Conservation (phyloP, 768 basidiomycete species). For the Amanita rimosa region DNA sequence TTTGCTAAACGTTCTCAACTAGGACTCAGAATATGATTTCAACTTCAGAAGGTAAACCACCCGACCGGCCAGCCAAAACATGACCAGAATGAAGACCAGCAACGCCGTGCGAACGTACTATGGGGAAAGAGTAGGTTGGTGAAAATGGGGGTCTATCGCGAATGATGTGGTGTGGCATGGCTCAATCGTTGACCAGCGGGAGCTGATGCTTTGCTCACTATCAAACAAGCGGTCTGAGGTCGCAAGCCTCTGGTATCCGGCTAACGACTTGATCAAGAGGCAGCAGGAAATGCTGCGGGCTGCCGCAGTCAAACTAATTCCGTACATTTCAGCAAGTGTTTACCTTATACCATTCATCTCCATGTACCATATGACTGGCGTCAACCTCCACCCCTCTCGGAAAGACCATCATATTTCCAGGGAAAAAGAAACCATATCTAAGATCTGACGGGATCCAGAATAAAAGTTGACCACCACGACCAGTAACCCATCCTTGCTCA, state of each 20-base stretch:
- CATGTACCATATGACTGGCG: no score
- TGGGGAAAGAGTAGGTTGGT: conserved; percentile 34
- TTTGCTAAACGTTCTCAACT: conserved; percentile 6
- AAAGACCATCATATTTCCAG: no score
- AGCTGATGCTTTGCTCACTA: background rate
- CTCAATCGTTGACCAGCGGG: background rate
- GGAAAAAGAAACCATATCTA: no score
- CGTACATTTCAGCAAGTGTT: no score
- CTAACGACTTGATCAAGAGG: conserved; percentile 8
- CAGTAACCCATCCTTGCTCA: no score
- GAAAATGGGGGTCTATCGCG: conserved; percentile 32
- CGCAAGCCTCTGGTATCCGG: conserved; percentile 10
- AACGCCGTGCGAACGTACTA: conserved; percentile 42
- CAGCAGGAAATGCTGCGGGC: no score
- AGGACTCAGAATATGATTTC: conserved; percentile 4
- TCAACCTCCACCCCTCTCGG: no score
- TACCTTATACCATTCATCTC: no score
- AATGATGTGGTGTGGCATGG: conserved; percentile 11
- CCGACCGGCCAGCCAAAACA: conserved; percentile 28
- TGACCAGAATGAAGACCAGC: conserved; percentile 25
- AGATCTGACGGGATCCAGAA: no score
- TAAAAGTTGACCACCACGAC: no score
- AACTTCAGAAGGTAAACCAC: background rate
- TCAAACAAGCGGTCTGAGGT: conserved; percentile 5
- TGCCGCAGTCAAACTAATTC: no score